Evolutionary conservation across 208 protist genomes (phyloP).

Genomic region (Wallacemonas rigidus): DNA sequence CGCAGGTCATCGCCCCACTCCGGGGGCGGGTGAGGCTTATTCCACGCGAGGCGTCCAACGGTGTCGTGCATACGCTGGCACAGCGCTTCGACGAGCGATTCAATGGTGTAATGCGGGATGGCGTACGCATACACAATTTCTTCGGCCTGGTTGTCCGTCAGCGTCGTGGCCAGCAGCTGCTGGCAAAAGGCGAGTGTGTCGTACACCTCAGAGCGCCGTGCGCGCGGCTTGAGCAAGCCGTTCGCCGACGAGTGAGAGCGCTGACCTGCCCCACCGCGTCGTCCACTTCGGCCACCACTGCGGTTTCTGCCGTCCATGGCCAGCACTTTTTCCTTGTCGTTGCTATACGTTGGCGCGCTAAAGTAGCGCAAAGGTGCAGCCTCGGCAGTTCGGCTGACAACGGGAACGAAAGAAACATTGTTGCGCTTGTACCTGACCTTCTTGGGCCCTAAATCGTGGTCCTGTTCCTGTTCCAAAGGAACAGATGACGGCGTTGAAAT

Average conservation of each 20-base stretch:
- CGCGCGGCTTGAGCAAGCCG: slow-evolving; percentile 6
- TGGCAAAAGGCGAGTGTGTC: slow-evolving; percentile 10
- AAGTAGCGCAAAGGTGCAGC: slow-evolving; percentile 28
- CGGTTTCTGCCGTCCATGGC: neutral
- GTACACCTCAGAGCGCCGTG: neutral
- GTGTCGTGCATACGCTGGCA: slow-evolving; percentile 18
- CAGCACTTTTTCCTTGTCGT: slow-evolving; percentile 13
- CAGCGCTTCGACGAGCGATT: slow-evolving; percentile 13
- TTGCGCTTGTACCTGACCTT: slow-evolving; percentile 16
- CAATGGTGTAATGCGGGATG: slow-evolving; percentile 13
- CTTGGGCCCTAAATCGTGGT: slow-evolving; percentile 1
- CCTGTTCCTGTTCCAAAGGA: neutral
- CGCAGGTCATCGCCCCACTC: slow-evolving; percentile 72
- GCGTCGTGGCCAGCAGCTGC: slow-evolving; percentile 29
- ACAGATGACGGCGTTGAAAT: slow-evolving; percentile 17
- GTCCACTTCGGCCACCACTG: neutral
- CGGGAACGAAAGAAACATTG: slow-evolving; percentile 1
- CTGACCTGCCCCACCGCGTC: neutral
- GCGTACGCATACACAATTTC: slow-evolving; percentile 41
- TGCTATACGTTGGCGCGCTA: slow-evolving; percentile 25
- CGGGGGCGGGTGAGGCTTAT: slow-evolving; percentile 24
- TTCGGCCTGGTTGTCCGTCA: slow-evolving; percentile 57
- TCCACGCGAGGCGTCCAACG: slow-evolving; percentile 34
- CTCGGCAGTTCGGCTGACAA: neutral
- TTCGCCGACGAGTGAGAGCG: slow-evolving; percentile 1